These are phyloP conservation scores for Capsicum chinense DNA, from an alignment of 257 asterid species.

Conservation along the genomic window DNA sequence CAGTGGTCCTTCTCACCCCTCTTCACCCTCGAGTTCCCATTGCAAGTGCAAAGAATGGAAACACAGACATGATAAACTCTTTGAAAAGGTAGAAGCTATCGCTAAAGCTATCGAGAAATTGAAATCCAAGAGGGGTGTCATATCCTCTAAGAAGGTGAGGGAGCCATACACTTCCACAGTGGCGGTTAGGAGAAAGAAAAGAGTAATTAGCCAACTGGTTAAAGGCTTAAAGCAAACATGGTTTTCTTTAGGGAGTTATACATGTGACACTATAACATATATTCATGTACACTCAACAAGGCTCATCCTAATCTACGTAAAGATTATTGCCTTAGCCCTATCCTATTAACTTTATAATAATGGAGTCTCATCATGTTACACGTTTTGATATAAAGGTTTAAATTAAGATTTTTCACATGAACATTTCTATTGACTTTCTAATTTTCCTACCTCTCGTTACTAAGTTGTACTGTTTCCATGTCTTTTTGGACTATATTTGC, in stretches of 20 bases:
- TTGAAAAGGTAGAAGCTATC: too few species aligned
- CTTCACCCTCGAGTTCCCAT: too few species aligned
- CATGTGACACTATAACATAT: background rate
- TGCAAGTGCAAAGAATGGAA: too few species aligned
- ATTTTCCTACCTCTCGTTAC: background rate
- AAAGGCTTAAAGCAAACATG: background rate
- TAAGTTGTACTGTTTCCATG: background rate
- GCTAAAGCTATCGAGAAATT: too few species aligned
- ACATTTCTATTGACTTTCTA: background rate
- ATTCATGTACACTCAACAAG: background rate
- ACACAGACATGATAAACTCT: too few species aligned
- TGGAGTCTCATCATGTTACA: background rate
- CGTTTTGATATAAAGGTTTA: background rate
- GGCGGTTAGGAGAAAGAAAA: too few species aligned
- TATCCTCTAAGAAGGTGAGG: too few species aligned
- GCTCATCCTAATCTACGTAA: background rate
- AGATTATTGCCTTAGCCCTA: background rate
- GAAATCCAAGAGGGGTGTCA: too few species aligned
- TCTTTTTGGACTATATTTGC: background rate
- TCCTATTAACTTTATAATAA: slow-evolving; percentile 1
- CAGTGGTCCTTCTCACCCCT: too few species aligned
- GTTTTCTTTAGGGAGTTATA: background rate
- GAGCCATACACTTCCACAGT: too few species aligned
- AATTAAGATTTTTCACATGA: background rate
- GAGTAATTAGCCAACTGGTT: background rate